Evolutionary conservation across 1,284 basidiomycete genomes (phyloP), one percentile per base, ranked within the genome.

Genomic region (Rhodotorula sp.): DNA sequence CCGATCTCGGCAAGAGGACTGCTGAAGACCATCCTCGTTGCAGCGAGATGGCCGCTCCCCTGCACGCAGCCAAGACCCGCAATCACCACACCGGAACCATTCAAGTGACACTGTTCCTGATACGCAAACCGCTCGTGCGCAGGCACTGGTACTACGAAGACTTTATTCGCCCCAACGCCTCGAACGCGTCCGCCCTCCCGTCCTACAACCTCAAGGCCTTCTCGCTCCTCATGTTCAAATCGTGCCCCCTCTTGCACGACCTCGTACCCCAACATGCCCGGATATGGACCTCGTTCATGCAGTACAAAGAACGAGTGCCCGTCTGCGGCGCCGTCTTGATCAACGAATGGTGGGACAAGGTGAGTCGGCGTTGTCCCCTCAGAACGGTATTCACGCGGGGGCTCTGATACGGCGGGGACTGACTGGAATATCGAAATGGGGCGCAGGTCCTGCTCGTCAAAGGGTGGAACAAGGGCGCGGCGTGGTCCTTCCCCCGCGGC

Each of bases 91-190:
- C 5, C 34, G 6, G 34, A 38, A 38, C 5, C 34, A 38, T 10
- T 38, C 4, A 38, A 38, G 1, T 38, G 34, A 38, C 34, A 14
- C n/a, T n/a, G n/a, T n/a, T n/a, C n/a, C n/a, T n/a, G n/a, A n/a
- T n/a, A n/a, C n/a, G n/a, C n/a, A n/a, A n/a, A n/a, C n/a, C n/a
- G n/a, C n/a, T n/a, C n/a, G n/a, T n/a, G n/a, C n/a, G 16, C 80
- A 97, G 94, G 26, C 95, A 99, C 81, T 99, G 97, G 97, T 99
- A 94, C 82, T 99, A 99, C 80, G 95, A 99, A 83, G 97, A 99
- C 82, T 99, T 97, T 78, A 88, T 99, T 73, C 90, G 95, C 26
- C 82, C 82, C 1, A 66, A 66, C 57, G 92, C 93, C 80, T 86
- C 90, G 80, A 93, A 97, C 77, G 89, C 90, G 2, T 87, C 88